phyloP scores from a whole-genome alignment of 768 basidiomycete genomes.

The Hypsizygus marmoreus region DNA sequence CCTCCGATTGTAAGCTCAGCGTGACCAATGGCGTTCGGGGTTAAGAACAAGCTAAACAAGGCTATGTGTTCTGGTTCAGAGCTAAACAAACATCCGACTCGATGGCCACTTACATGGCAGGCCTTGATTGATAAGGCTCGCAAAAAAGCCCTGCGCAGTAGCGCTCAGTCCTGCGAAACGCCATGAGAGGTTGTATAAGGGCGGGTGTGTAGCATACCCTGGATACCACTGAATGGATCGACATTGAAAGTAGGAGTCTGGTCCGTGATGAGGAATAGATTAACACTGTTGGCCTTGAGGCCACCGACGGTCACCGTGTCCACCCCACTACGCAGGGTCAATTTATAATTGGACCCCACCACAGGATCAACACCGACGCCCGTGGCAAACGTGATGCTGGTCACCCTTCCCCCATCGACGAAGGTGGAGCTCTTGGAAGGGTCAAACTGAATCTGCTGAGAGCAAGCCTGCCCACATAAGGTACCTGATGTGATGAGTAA shows the following conservation, averaged over 20 bases:
- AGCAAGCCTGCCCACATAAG: conserved; percentile 45
- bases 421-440: conserved; percentile 52
- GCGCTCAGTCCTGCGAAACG: conserved; percentile 47
- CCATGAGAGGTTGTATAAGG: not conserved
- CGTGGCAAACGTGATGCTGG: conserved; percentile 53
- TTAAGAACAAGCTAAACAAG: conserved; percentile 53
- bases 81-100: not conserved
- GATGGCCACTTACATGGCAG: conserved; percentile 44
- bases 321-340: conserved; percentile 44
- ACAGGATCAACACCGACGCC: conserved; percentile 60
- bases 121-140: conserved; percentile 45
- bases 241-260: conserved; percentile 54
- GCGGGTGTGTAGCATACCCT: conserved; percentile 34
- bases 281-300: conserved; percentile 36
- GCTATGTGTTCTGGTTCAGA: conserved; percentile 32
- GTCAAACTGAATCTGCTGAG: conserved; percentile 48
- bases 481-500: conserved; percentile 43
- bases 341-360: conserved; percentile 44
- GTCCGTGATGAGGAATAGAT: conserved; percentile 52
- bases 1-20: conserved; percentile 59
- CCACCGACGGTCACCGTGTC: conserved; percentile 55
- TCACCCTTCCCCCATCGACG: conserved; percentile 41
- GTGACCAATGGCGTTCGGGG: conserved; percentile 45
- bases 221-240: conserved; percentile 59
- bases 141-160: conserved; percentile 51